Conservation (phyloP, 2,329 filamentous ascomycete genomes). For the Pseudonectria foliicola region DNA sequence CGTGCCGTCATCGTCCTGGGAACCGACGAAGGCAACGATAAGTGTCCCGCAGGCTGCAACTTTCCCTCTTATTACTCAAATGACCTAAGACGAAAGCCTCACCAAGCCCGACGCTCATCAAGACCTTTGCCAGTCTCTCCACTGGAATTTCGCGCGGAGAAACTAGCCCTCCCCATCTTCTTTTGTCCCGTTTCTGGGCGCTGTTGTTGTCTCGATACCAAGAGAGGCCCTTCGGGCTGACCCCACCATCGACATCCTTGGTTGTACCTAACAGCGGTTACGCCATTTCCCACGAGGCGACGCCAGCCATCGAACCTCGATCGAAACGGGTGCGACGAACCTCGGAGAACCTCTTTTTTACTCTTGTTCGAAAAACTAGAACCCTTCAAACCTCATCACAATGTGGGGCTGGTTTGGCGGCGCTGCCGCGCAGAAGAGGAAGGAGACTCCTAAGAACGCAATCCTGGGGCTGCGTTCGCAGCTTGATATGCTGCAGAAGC, state of each 20-base stretch:
- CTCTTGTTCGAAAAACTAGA: not conserved
- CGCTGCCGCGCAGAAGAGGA: constrained; percentile 72
- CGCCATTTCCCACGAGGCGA: constrained; percentile 15
- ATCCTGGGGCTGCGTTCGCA: constrained; percentile 83
- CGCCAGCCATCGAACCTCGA: constrained; percentile 5
- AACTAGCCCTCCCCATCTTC: not conserved
- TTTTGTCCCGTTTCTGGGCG: not conserved
- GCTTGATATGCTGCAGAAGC: constrained; percentile 95
- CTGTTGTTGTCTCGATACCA: constrained; percentile 2
- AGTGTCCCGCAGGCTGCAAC: constrained; percentile 20
- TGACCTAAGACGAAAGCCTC: not conserved
- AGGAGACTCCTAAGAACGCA: constrained; percentile 93
- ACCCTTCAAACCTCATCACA: constrained; percentile 18
- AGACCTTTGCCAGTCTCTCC: no score
- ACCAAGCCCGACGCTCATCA: no score
- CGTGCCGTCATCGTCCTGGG: constrained; percentile 26
- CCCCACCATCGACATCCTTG: constrained; percentile 21
- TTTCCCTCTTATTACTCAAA: constrained; percentile 10
- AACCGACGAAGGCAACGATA: constrained; percentile 23
- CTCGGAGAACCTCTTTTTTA: not conserved
- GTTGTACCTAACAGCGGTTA: constrained; percentile 13
- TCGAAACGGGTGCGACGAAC: no score
- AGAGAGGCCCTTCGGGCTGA: constrained; percentile 13
- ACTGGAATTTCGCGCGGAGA: no score
- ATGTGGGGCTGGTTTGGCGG: constrained; percentile 93